Evolutionary conservation across 2,329 filamentous ascomycete species (phyloP), one percentile per base, ranked within the genome.

Genomic region (Venturia asperata): DNA sequence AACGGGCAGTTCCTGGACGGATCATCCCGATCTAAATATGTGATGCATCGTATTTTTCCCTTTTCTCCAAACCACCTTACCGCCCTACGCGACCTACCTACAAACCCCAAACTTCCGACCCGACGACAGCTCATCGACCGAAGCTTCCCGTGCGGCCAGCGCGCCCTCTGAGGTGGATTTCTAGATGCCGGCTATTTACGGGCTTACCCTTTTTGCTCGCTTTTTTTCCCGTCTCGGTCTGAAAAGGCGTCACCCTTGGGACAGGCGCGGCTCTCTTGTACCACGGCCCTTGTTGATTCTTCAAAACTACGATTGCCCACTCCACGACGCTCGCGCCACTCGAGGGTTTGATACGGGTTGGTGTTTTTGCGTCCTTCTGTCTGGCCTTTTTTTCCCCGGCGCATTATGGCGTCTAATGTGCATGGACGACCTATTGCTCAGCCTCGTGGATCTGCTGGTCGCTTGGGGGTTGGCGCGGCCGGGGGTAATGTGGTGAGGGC

Each of bases 401-500:
- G 52, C 52, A 27, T 30, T 37, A 58, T 58, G 52, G 52, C 27
- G 30, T 37, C 52, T 58, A 39, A 58, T 58, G 27, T 58, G 52
- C 52, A 58, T 58, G 52, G 52, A 58, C 52, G 52, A 21, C 52
- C 30, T 37, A 58, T 58, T 58, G 52, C 52, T 58, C 52, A 58
- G 52, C 52, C 52, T 58, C 52, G 52, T 21, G 52, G 52, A n/a
- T 58, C 52, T n/a, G 52, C 52, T 58, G 52, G 27, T 34, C 52
- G 52, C 27, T 58, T 58, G 27, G 52, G 52, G 30, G 27, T 34
- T 21, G 52, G 52, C 7, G 52, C 30, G 52, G 7, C 30, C 15
- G 52, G 27, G 30, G 27, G 27, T 34, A 21, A 13, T 13, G 15
- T 58, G 27, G 30, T 34, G 30, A 34, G 21, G 47, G 21, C 21